These are phyloP conservation scores for Rhizopogon roseolus DNA, from an alignment of 768 basidiomycete species.

Conservation along the genomic window DNA sequence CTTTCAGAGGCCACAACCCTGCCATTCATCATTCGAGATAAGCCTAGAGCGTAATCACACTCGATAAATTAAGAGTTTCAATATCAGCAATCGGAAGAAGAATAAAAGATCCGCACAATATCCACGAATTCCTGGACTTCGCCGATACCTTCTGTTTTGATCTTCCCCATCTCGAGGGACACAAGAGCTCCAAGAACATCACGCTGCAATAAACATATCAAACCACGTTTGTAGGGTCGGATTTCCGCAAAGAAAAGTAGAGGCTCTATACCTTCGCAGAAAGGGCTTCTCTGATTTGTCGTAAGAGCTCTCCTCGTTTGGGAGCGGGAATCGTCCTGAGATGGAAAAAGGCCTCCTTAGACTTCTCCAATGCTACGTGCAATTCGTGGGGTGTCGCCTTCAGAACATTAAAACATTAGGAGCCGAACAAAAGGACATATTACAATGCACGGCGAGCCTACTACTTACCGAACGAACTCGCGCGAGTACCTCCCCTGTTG, in stretches of 20 bases:
- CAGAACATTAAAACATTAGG: slow-evolving; percentile 8
- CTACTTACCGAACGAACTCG: slow-evolving; percentile 62
- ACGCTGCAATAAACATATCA: slow-evolving; percentile 41
- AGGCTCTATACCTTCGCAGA: slow-evolving; percentile 56
- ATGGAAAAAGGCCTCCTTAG: slow-evolving; percentile 65
- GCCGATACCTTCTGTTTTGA: slow-evolving; percentile 83
- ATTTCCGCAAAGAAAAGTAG: not conserved
- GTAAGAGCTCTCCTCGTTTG: slow-evolving; percentile 78
- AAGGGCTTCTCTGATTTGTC: slow-evolving; percentile 83
- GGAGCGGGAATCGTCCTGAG: slow-evolving; percentile 84
- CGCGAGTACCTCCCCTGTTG: slow-evolving; percentile 83
- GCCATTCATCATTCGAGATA: slow-evolving; percentile 94
- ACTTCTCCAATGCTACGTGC: slow-evolving; percentile 57
- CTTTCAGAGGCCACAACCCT: slow-evolving; percentile 84
- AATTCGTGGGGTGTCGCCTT: slow-evolving; percentile 74
- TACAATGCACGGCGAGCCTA: not conserved
- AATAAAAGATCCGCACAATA: slow-evolving; percentile 53
- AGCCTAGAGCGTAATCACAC: slow-evolving; percentile 93
- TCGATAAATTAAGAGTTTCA: slow-evolving; percentile 22
- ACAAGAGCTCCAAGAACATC: slow-evolving; percentile 78
- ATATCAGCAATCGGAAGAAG: slow-evolving; percentile 4
- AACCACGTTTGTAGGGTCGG: slow-evolving; percentile 3
- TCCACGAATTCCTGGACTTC: slow-evolving; percentile 96
- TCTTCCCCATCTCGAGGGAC: slow-evolving; percentile 89
- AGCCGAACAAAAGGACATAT: not conserved